Conservation (phyloP, 2,329 filamentous ascomycete species). For the Pseudonectria foliicola region DNA sequence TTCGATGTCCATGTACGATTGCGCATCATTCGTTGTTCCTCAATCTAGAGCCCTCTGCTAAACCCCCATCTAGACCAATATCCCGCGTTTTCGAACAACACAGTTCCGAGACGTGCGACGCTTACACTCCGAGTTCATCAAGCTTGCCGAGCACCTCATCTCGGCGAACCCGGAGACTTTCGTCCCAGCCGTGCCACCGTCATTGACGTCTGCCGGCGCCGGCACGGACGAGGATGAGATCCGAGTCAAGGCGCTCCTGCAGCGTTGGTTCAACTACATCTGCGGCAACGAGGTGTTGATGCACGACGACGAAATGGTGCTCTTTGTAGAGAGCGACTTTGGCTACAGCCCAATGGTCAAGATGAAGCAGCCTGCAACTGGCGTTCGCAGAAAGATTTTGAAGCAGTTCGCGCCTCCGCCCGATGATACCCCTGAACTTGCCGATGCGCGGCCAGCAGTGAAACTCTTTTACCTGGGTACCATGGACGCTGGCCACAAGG, state of each 20-base stretch:
- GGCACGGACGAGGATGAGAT: conserved; percentile 94
- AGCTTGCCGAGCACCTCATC: conserved; percentile 91
- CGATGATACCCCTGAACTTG: conserved; percentile 91
- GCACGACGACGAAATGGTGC: conserved; percentile 91
- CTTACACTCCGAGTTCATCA: conserved; percentile 90
- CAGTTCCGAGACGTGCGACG: conserved; percentile 97
- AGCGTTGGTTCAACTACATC: conserved; percentile 91
- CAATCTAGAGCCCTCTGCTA: conserved; percentile 9
- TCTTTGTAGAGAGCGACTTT: conserved; percentile 99
- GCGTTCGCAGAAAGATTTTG: conserved; percentile 86
- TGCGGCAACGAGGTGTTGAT: conserved; percentile 89
- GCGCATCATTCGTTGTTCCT: neutral
- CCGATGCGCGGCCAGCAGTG: conserved; percentile 80
- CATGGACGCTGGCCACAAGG: conserved; percentile 96
- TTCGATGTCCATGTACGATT: conserved; percentile 86
- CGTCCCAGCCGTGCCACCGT: conserved; percentile 88
- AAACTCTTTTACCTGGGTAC: conserved; percentile 93
- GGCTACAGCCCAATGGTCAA: conserved; percentile 94
- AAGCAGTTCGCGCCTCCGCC: conserved; percentile 98
- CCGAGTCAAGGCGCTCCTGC: conserved; percentile 80
- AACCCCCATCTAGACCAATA: conserved; percentile 66
- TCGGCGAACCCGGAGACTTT: conserved; percentile 96
- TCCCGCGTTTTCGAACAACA: conserved; percentile 95
- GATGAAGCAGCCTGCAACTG: conserved; percentile 94
- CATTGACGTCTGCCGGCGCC: conserved; percentile 87